Evolutionary conservation across 1,284 basidiomycete genomes (phyloP), one percentile per base, ranked within the genome.

Genomic region (Sporisorium scitamineum): DNA sequence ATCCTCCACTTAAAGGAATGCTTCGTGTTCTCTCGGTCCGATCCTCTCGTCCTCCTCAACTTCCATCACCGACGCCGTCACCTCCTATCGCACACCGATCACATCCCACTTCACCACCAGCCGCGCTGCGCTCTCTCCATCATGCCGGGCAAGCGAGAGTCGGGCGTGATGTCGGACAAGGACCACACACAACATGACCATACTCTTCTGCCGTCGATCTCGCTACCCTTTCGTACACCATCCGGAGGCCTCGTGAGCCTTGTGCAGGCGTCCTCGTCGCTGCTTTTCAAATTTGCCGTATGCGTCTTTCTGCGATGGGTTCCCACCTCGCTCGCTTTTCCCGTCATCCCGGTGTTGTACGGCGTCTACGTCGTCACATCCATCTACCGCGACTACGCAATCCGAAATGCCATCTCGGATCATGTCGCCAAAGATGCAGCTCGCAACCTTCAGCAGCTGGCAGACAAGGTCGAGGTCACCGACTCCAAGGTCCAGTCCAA

Each of bases 261-360:
- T 24, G 24, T 81, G 2, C 80, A 84, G 57, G 58, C 66, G 8
- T 2, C 73, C 18, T 65, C 65, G 10, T 79, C 78, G 37, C 39
- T 80, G 22, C 61, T 84, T 41, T 79, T 81, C 63, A 81, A 82
- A 29, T 44, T 80, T 2, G n/a, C 62, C 37, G 74, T 79, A 61
- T 81, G 60, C 39, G 37, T 84, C 31, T 84, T 82, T 58, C 50
- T 84, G 54, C 76, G 81, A 10, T 78, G 82, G 79, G 78, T 84
- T 27, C 81, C 81, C 10, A 78, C 70, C 11, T 56, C 65, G 4
- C 45, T 76, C 16, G 70, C 70, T 0, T 71, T 64, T 51, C 74
- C 80, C 5, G 56, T 68, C 24, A 74, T 80, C n/a, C 81, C 80
- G 11, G 27, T 53, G 5, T 39, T 80, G 37, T 83, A 78, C 67